Conservation (phyloP, 2,329 filamentous ascomycete genomes). For the Penicillium janthinellum region DNA sequence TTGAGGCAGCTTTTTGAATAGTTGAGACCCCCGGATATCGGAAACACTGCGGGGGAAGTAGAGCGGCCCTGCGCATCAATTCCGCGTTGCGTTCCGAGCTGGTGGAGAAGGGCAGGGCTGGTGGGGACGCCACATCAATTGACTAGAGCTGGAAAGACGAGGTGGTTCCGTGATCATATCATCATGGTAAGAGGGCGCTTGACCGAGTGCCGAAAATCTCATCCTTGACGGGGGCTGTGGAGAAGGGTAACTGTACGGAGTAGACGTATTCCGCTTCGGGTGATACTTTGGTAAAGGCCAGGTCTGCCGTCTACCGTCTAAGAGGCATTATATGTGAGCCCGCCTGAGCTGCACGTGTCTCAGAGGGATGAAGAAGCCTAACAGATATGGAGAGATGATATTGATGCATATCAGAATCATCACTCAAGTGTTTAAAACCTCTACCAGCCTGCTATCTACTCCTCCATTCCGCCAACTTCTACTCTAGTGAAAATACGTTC, state of each 20-base stretch:
- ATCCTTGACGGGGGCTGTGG: too few relatives aligned
- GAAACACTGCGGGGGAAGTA: neutral
- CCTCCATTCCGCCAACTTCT: neutral
- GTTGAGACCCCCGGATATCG: neutral
- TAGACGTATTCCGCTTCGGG: too few relatives aligned
- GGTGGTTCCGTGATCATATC: neutral
- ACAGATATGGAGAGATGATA: too few relatives aligned
- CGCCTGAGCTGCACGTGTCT: too few relatives aligned
- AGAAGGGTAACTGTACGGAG: too few relatives aligned
- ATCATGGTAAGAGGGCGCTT: neutral
- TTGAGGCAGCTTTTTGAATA: neutral
- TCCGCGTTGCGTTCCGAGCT: conserved; percentile 3
- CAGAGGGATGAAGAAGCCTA: too few relatives aligned
- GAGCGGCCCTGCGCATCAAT: neutral
- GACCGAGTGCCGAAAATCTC: too few relatives aligned
- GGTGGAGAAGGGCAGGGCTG: neutral
- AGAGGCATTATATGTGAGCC: too few relatives aligned
- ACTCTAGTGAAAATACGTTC: neutral
- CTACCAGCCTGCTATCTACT: neutral
- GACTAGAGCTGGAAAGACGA: neutral
- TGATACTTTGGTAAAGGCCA: too few relatives aligned
- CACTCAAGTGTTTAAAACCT: neutral
- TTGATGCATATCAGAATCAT: too few relatives aligned
- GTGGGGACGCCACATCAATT: neutral
- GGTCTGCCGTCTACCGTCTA: too few relatives aligned